Conservation (phyloP, 345 rosid species). For the Salix brachista region DNA sequence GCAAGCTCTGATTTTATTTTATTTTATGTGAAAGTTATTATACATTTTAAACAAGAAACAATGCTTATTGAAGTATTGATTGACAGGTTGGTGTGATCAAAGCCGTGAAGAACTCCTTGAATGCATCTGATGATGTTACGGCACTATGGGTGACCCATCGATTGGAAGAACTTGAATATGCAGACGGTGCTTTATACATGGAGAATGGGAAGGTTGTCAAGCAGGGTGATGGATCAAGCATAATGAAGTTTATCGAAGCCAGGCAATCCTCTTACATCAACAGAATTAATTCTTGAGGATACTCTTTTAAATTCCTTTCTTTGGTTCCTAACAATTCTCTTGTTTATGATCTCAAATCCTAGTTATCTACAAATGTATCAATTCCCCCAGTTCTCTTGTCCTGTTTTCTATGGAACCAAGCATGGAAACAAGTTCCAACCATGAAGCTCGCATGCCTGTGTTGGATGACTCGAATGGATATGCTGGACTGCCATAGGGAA, state of each 20-base stretch:
- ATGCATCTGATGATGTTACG: constrained; percentile 59
- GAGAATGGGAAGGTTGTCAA: constrained; percentile 71
- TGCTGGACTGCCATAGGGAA: too few relatives aligned
- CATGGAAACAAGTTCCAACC: neutral
- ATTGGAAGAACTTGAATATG: constrained; percentile 81
- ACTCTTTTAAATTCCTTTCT: neutral
- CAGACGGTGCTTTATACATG: constrained; percentile 88
- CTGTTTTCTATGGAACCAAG: neutral
- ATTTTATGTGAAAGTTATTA: neutral
- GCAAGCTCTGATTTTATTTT: neutral
- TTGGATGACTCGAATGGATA: too few relatives aligned
- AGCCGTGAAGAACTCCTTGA: constrained; percentile 60
- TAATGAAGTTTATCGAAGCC: constrained; percentile 48
- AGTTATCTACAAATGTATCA: neutral
- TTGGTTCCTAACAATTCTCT: neutral
- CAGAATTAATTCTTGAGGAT: constrained; percentile 39
- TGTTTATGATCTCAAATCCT: neutral
- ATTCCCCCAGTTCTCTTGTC: neutral
- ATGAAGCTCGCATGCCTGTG: neutral
- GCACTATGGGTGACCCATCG: constrained; percentile 95
- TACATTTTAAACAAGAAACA: constrained; percentile 2
- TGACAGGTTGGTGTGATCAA: constrained; percentile 78
- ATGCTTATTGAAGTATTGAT: neutral
- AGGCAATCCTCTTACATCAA: constrained; percentile 54
- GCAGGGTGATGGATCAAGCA: constrained; percentile 58